A percentile compares a stretch with the other conserved stretches of the same genome.
Conservation (phyloP, 345 rosid species). For the Abelmoschus esculentus region DNA sequence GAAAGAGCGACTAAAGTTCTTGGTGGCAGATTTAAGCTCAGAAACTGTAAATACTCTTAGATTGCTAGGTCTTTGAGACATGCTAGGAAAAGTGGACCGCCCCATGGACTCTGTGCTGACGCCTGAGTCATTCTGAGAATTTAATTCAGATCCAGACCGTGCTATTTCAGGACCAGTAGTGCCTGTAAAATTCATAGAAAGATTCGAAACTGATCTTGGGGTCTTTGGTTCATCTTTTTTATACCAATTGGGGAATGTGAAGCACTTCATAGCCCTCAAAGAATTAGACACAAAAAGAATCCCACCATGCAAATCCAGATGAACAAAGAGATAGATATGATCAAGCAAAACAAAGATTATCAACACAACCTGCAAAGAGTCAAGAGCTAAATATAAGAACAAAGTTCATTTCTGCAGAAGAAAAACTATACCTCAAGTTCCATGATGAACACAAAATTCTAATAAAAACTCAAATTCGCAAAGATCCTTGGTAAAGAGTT, state of each 20-base stretch:
- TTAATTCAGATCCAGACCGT: too few relatives aligned
- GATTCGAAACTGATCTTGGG: conserved; percentile 30
- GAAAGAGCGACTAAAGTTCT: conserved; percentile 73
- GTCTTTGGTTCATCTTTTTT: conserved; percentile 51
- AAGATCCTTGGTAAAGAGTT: too few relatives aligned
- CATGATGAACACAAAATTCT: neutral
- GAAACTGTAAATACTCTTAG: too few relatives aligned
- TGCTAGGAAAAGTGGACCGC: too few relatives aligned
- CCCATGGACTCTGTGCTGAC: too few relatives aligned
- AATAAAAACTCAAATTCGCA: neutral
- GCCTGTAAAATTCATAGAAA: neutral
- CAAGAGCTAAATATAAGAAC: neutral
- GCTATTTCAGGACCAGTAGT: too few relatives aligned
- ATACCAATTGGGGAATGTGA: conserved; percentile 40
- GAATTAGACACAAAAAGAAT: neutral
- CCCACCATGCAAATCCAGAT: too few relatives aligned
- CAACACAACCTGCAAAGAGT: conserved; percentile 6
- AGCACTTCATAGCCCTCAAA: conserved; percentile 60
- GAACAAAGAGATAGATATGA: neutral
- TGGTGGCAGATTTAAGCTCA: conserved; percentile 34
- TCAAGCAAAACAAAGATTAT: neutral
- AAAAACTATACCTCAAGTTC: neutral
- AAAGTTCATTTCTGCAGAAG: too few relatives aligned
- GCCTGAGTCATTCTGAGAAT: too few relatives aligned
- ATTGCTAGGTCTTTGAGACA: too few relatives aligned